phyloP scores from a whole-genome alignment of 148 eudicot genomes.

The Fallopia convolvulus region DNA sequence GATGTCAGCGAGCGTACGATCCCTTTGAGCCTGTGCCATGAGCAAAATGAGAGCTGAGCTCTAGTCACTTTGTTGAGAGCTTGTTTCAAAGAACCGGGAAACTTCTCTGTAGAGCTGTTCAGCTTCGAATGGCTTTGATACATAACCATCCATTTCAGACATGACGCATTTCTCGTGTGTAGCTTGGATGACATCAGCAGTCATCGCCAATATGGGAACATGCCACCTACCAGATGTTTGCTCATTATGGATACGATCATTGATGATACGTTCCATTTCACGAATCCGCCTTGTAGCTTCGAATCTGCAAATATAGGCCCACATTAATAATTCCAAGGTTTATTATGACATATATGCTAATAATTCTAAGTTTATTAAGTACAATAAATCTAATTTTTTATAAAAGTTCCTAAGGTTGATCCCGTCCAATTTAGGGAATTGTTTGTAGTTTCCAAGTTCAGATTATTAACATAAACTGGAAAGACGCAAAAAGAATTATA shows the following conservation, averaged over 20 bases:
- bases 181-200: slow-evolving; percentile 95
- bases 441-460: no score
- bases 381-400: no score
- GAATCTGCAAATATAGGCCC: slow-evolving; percentile 38
- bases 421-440: no score
- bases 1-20: not conserved
- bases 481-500: no score
- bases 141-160: slow-evolving; percentile 94
- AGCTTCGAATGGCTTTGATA: slow-evolving; percentile 91
- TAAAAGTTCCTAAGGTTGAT: no score
- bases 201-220: slow-evolving; percentile 90
- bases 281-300: slow-evolving; percentile 77
- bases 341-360: no score
- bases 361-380: no score
- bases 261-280: slow-evolving; percentile 43
- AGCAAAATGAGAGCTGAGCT: not conserved
- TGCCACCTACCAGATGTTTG: slow-evolving; percentile 48
- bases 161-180: slow-evolving; percentile 72
- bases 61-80: slow-evolving; percentile 29
- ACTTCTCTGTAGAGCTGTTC: slow-evolving; percentile 86
- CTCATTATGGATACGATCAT: slow-evolving; percentile 29
- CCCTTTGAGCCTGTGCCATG: slow-evolving; percentile 9
- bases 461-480: no score
- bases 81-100: slow-evolving; percentile 54
- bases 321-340: no score